Evolutionary conservation across 768 basidiomycete genomes (phyloP).

Genomic region (Dioszegia crocea): DNA sequence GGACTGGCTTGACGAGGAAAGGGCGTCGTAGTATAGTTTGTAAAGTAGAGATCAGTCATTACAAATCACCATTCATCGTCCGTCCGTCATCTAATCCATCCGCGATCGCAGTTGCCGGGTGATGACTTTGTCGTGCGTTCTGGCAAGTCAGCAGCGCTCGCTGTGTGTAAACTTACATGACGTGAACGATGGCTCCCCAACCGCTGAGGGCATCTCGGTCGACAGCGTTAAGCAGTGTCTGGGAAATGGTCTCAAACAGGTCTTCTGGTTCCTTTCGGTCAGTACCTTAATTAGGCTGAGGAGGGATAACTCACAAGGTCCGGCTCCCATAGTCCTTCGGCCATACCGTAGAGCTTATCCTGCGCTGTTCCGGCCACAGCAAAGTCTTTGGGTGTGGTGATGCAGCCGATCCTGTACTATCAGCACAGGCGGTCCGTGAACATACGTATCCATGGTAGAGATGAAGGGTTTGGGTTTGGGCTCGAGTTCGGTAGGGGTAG

Average conservation of each 20-base stretch:
- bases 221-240: conserved; percentile 88
- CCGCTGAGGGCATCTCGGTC: conserved; percentile 96
- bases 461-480: conserved; percentile 82
- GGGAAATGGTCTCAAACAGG: conserved; percentile 95
- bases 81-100: conserved; percentile 64
- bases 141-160: conserved; percentile 15
- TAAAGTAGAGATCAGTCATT: background rate
- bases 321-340: conserved; percentile 97
- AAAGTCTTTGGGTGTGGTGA: conserved; percentile 64
- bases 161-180: conserved; percentile 64
- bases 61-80: background rate
- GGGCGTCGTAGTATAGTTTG: background rate
- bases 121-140: conserved; percentile 59
- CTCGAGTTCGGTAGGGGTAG: conserved; percentile 49
- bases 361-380: conserved; percentile 92
- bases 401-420: conserved; percentile 48
- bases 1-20: conserved; percentile 54
- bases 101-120: conserved; percentile 83
- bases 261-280: conserved; percentile 71
- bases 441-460: conserved; percentile 70
- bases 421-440: background rate
- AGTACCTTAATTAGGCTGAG: background rate
- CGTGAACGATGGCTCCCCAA: conserved; percentile 91
- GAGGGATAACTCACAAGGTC: conserved; percentile 61
- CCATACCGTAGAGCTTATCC: conserved; percentile 89